Base-by-base conservation (phyloP, 2,329 filamentous ascomycete genomes). In the Neofusicoccum kwambonambiense region DNA sequence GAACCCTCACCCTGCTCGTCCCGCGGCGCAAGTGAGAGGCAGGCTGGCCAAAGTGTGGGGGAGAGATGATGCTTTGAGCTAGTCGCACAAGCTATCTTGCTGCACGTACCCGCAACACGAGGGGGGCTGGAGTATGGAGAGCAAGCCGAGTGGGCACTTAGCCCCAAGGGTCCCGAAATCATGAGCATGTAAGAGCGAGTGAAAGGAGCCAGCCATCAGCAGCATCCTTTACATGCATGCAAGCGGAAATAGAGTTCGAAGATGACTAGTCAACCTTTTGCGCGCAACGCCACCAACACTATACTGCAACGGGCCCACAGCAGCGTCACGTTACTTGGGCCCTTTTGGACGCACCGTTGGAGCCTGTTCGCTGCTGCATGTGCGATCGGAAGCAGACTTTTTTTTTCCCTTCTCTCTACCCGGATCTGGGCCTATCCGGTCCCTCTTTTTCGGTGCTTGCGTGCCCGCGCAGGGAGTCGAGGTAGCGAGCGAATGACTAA, bases 71-170 rank as follows among this genome's bases (percentile, higher is more conserved):
- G 27, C 56, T 49, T 47, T 35, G 42, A 60, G 42, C 42, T 60
- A 49, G 56, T 47, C 22, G 31, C 17, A 57, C 15, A 45, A 13
- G 54, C 54, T 47, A 47, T 37, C 27, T 31, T 31, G n/a, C 56
- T 60, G 56, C 56, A 60, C 35, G 56, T 31, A 60, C 56, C 56
- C 56, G 56, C 56, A 60, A 60, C 56, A 37, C 27, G 56, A 31
- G 27, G 42, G 31, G 41, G 1, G 37, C 7, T 19, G 6, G 22
- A 22, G 27, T 7, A 17, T 45, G 54, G 56, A 60, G n/a, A 47
- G 42, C 31, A 47, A n/a, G 41, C 56, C 56, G 56, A 60, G 35
- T 19, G 56, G 42, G 11, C 15, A 12, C 22, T 27, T 56, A 11
- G 39, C 37, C n/a, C 22, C 56, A 47, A 60, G 31, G 42, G 56